Evolutionary conservation across 2,329 filamentous ascomycete genomes (phyloP).

Genomic region (Fusarium praegraminearum): DNA sequence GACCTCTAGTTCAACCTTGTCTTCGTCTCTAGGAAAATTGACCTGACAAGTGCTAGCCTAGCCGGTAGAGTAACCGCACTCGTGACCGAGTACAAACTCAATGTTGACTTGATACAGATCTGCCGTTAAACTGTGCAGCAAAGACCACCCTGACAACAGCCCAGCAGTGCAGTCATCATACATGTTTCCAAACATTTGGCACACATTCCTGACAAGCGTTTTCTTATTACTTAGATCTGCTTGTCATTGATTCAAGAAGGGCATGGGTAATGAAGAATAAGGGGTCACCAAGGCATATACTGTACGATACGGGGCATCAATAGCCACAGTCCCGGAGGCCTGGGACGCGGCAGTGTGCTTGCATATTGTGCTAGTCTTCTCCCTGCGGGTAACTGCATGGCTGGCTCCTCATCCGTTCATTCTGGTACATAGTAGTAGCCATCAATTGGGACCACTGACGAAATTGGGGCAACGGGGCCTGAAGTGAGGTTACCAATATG

Average conservation of each 20-base stretch:
- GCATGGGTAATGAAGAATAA: constrained; percentile 31
- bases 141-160: constrained; percentile 1
- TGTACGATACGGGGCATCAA: constrained; percentile 26
- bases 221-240: constrained; percentile 13
- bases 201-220: not conserved
- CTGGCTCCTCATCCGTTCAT: constrained; percentile 25
- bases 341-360: constrained; percentile 45
- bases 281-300: constrained; percentile 40
- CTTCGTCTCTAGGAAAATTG: constrained; percentile 15
- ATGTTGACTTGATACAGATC: constrained; percentile 6
- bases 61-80: constrained; percentile 7
- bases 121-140: constrained; percentile 7
- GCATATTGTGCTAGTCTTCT: constrained; percentile 33
- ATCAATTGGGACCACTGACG: constrained; percentile 12
- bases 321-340: constrained; percentile 39
- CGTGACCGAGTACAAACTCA: constrained; percentile 10
- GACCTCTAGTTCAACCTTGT: constrained; percentile 26
- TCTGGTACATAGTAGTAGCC: constrained; percentile 4
- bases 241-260: constrained; percentile 24
- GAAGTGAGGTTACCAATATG: constrained; percentile 7
- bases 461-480: not conserved
- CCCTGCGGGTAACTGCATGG: constrained; percentile 33
- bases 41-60: constrained; percentile 38
- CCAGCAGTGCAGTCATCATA: not conserved
- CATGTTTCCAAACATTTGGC: not conserved